Evolutionary conservation across 176 grass and related monocot species (phyloP).

Genomic region (Alopecurus myosuroides): DNA sequence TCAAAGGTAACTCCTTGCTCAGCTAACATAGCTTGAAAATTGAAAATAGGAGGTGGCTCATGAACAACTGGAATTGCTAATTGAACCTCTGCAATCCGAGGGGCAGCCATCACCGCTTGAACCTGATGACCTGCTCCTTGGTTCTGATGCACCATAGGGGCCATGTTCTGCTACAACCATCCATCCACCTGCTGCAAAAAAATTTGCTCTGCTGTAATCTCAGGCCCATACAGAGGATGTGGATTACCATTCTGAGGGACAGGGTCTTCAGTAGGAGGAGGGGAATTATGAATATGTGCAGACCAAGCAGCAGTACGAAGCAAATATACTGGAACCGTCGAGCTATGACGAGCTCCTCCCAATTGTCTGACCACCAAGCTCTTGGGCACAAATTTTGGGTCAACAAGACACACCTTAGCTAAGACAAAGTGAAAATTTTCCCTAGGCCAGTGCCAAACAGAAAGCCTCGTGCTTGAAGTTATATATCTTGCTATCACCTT

Average conservation of each 20-base stretch:
- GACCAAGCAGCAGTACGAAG: neutral
- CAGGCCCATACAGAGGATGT: neutral
- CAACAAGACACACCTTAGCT: neutral
- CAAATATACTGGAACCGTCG: neutral
- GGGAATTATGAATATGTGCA: neutral
- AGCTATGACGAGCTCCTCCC: neutral
- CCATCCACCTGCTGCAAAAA: neutral
- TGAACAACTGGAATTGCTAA: too few species aligned
- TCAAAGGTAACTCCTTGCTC: too few species aligned
- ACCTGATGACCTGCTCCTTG: too few species aligned
- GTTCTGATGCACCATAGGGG: too few species aligned
- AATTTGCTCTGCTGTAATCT: neutral
- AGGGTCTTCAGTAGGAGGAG: neutral
- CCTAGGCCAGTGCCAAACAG: neutral
- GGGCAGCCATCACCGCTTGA: too few species aligned
- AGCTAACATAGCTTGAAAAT: too few species aligned
- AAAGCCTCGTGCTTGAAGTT: too few species aligned
- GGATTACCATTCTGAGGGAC: neutral
- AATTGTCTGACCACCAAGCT: neutral
- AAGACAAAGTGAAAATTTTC: neutral
- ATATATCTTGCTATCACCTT: too few species aligned
- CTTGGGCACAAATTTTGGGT: neutral
- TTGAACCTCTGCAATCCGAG: too few species aligned
- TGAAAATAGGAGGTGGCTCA: too few species aligned
- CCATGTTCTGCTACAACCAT: neutral